Evolutionary conservation across 257 asterid species (phyloP).

Genomic region (Vinca minor): DNA sequence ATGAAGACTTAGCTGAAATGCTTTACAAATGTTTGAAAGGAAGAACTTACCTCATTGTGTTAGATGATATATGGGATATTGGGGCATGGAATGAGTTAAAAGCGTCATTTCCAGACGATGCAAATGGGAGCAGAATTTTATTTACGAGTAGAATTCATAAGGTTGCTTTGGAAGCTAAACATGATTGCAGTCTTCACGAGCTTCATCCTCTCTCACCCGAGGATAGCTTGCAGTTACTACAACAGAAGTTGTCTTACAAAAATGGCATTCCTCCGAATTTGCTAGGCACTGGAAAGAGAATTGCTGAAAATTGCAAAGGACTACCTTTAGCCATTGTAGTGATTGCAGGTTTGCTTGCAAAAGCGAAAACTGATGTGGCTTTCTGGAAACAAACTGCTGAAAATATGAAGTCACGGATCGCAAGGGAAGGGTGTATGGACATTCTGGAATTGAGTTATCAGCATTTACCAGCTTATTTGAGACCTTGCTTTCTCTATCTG

Average conservation of each 20-base stretch:
- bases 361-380: not conserved
- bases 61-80: too few relatives aligned
- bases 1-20: not conserved
- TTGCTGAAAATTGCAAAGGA: conserved; percentile 4
- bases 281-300: not conserved
- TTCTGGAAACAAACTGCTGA: conserved; percentile 5
- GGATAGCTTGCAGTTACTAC: conserved; percentile 13
- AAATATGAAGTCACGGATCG: not conserved
- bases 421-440: conserved; percentile 3
- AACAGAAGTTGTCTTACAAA: not conserved
- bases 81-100: too few relatives aligned
- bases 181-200: too few relatives aligned
- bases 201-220: too few relatives aligned
- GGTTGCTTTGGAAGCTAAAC: too few relatives aligned
- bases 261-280: not conserved
- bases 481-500: conserved; percentile 17
- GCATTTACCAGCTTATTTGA: conserved; percentile 11
- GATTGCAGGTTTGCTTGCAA: conserved; percentile 1
- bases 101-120: too few relatives aligned
- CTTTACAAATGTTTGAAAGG: not conserved
- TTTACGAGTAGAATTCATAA: too few relatives aligned
- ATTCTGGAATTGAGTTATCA: conserved; percentile 2
- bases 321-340: too few relatives aligned
- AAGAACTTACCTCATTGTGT: too few relatives aligned
- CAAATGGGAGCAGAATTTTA: too few relatives aligned